Evolutionary conservation across 148 eudicot species (phyloP).

Genomic region (Mesembryanthemum crystallinum): DNA sequence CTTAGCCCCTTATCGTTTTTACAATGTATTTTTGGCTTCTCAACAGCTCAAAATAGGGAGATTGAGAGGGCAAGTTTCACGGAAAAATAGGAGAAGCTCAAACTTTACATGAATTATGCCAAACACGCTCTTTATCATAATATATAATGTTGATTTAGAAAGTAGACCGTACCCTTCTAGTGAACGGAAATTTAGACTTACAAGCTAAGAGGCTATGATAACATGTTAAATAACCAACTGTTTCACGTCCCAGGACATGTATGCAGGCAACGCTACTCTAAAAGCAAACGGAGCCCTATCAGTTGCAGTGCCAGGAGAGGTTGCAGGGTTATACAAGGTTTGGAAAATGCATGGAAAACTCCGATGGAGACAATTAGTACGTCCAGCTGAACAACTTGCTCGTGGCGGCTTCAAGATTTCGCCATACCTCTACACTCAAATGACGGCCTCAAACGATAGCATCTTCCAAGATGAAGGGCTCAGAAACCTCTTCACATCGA

Average conservation of each 20-base stretch:
- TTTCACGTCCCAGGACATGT: slow-evolving; percentile 46
- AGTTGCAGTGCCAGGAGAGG: slow-evolving; percentile 64
- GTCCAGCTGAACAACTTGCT: slow-evolving; percentile 59
- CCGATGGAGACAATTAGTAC: slow-evolving; percentile 51
- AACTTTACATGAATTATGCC: too few relatives aligned
- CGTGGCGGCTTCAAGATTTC: slow-evolving; percentile 44
- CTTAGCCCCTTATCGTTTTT: too few relatives aligned
- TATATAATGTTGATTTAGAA: too few relatives aligned
- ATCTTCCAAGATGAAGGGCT: slow-evolving; percentile 57
- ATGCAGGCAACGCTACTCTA: slow-evolving; percentile 33
- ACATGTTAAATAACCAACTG: background rate
- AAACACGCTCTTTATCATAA: too few relatives aligned
- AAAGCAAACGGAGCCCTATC: slow-evolving; percentile 57
- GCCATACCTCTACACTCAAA: slow-evolving; percentile 43
- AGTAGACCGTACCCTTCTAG: too few relatives aligned
- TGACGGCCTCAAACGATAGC: slow-evolving; percentile 17
- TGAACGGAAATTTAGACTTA: too few relatives aligned
- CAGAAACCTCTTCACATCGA: slow-evolving; percentile 55
- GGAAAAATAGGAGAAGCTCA: too few relatives aligned
- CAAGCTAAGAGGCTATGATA: too few relatives aligned
- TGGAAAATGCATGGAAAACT: slow-evolving; percentile 59
- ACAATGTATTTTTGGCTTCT: too few relatives aligned
- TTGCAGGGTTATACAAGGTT: slow-evolving; percentile 63
- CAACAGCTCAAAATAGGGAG: too few relatives aligned
- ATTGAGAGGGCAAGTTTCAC: too few relatives aligned